A percentile compares a stretch with the other conserved stretches of the same genome.
Conservation (phyloP, 2,329 filamentous ascomycete genomes). For the Claviceps lovelessii region DNA sequence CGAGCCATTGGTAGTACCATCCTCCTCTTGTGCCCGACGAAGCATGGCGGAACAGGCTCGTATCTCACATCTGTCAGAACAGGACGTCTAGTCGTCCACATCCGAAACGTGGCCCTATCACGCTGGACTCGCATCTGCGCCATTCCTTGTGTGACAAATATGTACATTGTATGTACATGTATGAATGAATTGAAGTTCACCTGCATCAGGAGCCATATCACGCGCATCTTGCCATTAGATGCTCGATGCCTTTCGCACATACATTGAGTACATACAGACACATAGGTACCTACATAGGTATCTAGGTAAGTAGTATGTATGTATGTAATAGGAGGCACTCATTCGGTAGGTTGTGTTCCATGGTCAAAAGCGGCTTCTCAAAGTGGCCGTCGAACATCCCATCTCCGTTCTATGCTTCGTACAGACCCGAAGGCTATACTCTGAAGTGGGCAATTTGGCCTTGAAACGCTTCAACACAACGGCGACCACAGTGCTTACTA, state of each 20-base stretch:
- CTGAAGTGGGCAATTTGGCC: neutral
- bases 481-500: too few species aligned
- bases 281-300: too few species aligned
- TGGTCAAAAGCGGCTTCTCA: neutral
- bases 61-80: neutral
- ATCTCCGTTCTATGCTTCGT: neutral
- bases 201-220: neutral
- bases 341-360: neutral
- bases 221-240: neutral
- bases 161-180: neutral
- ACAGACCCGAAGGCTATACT: neutral
- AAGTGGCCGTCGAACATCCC: neutral
- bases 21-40: neutral
- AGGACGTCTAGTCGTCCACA: neutral
- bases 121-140: neutral
- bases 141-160: neutral
- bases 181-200: neutral
- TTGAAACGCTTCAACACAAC: neutral
- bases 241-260: too few species aligned
- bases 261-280: too few species aligned
- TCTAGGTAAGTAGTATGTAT: too few species aligned
- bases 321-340: neutral
- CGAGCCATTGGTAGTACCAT: neutral
- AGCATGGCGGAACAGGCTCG: conserved; percentile 1
- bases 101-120: neutral